These are phyloP conservation scores for Trifolium dubium DNA, from an alignment of 306 rosid species.

Conservation along the genomic window DNA sequence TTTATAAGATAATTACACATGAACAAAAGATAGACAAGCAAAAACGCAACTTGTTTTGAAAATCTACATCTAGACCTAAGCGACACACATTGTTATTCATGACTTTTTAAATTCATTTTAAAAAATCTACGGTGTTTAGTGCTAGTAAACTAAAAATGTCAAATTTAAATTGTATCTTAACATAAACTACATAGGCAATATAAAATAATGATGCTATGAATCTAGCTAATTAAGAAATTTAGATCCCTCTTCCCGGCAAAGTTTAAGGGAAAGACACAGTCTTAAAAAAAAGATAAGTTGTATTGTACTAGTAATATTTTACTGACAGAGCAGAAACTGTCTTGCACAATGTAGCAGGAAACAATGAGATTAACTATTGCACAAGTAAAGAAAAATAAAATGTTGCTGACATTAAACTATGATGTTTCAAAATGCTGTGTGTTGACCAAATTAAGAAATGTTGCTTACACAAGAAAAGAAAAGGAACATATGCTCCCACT, in stretches of 20 bases:
- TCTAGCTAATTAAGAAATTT: constrained; percentile 19
- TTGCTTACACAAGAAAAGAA: constrained; percentile 1
- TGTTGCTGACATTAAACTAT: constrained; percentile 22
- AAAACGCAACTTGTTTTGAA: no score
- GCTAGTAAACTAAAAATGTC: no score
- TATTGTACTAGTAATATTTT: constrained; percentile 27
- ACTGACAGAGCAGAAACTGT: constrained; percentile 41
- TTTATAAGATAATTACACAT: no score
- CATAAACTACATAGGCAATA: constrained; percentile 26
- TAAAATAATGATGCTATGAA: constrained; percentile 31
- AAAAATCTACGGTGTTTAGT: no score
- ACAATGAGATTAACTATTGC: constrained; percentile 37
- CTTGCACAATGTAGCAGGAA: constrained; percentile 32
- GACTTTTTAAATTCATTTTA: no score
- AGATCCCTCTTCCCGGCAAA: constrained; percentile 48
- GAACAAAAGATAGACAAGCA: no score
- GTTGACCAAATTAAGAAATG: constrained; percentile 31
- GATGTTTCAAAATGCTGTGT: constrained; percentile 33
- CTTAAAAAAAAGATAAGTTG: not conserved
- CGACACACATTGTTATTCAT: no score
- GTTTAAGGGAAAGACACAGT: constrained; percentile 38
- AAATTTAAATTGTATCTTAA: not conserved
- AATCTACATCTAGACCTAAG: no score
- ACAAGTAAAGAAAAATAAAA: constrained; percentile 39
- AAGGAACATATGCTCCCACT: constrained; percentile 27